Evolutionary conservation across 2,329 filamentous ascomycete species (phyloP), one percentile per base, ranked within the genome.

Genomic region (Exophiala oligosperma): DNA sequence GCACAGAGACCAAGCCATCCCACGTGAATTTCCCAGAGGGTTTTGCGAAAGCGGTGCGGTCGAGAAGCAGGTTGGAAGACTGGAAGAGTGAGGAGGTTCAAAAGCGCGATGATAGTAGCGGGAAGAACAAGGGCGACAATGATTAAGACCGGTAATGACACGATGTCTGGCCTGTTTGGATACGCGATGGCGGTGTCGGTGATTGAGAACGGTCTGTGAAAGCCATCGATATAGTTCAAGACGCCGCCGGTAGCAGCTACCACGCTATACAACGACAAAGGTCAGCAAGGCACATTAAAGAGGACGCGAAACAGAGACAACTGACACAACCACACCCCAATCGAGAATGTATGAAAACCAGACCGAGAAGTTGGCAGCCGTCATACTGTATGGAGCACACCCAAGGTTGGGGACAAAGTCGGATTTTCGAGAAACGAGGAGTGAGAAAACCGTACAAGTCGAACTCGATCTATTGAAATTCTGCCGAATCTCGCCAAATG

Each of bases 11-110:
- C 92, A 66, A 96, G 84, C 84, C 88, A 90, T 58, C 90, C 91
- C 1, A 84, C 85, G 70, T 96, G 90, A 70, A 90, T 85, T 73
- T 96, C 92, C 91, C 92, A 96, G 1, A 96, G 72, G 74, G 92
- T 96, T 64, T 90, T 83, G 70, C 83, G 84, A 85, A 90, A 91
- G 44, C 92, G 78, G 24, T 28, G 9, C 40, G 49, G 9, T 41
- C n/a, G 21, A 12, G 35, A 9, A 3, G 9, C 26, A 41, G 29
- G 11, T 26, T 28, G 6, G 7, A 32, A 32, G 54, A 90, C 74
- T 3, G 80, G 72, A 62, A 80, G 80, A 1, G 88, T 84, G 12
- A 83, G 57, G n/a, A 94, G 73, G 44, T 84, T 83, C 55, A 92
- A 80, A 51, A 91, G 37, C 53, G 88, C 72, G 67, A 96, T 86